A percentile compares a stretch with the other conserved stretches of the same genome.
Evolutionary conservation across 169 alveolate species (phyloP).

Genomic region (Plasmodium adleri): DNA sequence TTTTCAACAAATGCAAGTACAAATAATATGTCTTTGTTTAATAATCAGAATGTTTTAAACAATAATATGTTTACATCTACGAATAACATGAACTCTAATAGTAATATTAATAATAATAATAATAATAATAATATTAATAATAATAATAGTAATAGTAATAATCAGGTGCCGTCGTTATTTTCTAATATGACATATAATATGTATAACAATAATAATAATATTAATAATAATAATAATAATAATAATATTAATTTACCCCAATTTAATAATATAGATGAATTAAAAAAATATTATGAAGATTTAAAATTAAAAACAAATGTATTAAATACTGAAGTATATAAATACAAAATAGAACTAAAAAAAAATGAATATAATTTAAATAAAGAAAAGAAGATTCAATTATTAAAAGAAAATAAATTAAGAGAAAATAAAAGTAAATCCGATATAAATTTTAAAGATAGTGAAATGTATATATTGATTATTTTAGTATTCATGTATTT

Average conservation of each 20-base stretch:
- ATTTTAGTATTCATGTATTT: conserved; percentile 67
- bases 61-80: background rate
- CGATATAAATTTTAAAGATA: conserved; percentile 64
- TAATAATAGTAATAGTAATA: background rate
- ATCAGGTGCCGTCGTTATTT: conserved; percentile 5
- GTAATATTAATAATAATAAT: background rate
- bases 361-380: conserved; percentile 37
- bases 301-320: conserved; percentile 51
- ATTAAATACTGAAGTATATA: conserved; percentile 48
- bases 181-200: conserved; percentile 3
- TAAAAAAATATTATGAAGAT: conserved; percentile 35
- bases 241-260: background rate
- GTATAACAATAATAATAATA: background rate
- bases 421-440: conserved; percentile 47
- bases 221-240: no score
- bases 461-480: conserved; percentile 64
- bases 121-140: background rate
- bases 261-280: conserved; percentile 6
- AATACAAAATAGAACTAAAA: conserved; percentile 36
- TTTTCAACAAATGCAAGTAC: background rate
- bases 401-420: conserved; percentile 58
- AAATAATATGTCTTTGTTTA: background rate
- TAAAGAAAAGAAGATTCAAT: conserved; percentile 50
- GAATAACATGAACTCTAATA: background rate
- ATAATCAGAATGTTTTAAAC: background rate